phyloP scores from a whole-genome alignment of 257 asterid species.

The Gardenia jasminoides region DNA sequence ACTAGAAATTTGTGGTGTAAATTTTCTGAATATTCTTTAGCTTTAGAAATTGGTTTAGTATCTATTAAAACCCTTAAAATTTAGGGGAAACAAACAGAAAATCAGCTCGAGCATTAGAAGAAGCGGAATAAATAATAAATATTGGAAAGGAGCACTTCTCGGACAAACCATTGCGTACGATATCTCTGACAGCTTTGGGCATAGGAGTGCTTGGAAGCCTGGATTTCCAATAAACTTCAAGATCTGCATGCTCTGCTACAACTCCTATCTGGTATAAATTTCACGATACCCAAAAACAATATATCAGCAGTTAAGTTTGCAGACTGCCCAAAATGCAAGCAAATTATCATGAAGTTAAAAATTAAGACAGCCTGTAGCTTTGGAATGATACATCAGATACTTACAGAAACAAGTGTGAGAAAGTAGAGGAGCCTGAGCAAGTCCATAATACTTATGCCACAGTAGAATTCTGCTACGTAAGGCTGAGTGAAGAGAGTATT shows the following conservation, averaged over 20 bases:
- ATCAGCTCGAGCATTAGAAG: neutral
- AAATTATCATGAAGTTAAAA: neutral
- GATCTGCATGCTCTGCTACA: conserved; percentile 56
- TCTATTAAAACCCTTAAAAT: too few species aligned
- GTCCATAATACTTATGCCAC: conserved; percentile 37
- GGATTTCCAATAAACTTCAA: conserved; percentile 67
- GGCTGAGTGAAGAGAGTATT: neutral
- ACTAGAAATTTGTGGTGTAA: too few species aligned
- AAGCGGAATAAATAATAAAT: neutral
- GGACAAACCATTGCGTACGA: conserved; percentile 36
- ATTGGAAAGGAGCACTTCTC: conserved; percentile 13
- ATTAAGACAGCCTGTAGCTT: neutral
- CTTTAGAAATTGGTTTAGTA: too few species aligned
- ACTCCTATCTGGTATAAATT: conserved; percentile 43
- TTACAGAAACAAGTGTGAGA: conserved; percentile 58
- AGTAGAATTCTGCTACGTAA: neutral
- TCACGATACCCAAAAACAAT: neutral
- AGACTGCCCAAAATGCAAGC: neutral
- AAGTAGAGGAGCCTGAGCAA: conserved; percentile 38
- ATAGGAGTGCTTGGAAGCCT: conserved; percentile 66
- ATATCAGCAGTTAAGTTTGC: neutral
- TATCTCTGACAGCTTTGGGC: conserved; percentile 65
- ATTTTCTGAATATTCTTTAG: too few species aligned
- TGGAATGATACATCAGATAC: conserved; percentile 17
- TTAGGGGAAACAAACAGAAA: neutral